Evolutionary conservation across 345 rosid genomes (phyloP).

Genomic region (Eucalyptus curtisii): DNA sequence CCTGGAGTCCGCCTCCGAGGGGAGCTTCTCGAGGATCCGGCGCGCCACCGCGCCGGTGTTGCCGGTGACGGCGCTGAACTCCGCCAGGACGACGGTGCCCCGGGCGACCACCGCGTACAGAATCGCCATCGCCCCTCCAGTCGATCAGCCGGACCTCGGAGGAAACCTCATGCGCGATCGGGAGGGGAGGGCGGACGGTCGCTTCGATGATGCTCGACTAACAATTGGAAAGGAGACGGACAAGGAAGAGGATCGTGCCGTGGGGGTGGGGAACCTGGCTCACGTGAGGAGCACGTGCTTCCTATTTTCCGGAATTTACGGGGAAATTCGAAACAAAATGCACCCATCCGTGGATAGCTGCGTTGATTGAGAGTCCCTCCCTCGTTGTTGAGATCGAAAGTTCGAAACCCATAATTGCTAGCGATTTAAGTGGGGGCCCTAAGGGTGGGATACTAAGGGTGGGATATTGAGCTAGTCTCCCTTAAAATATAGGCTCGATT

Average conservation of each 20-base stretch:
- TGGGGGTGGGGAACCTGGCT: not conserved
- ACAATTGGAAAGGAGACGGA: not conserved
- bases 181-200: not conserved
- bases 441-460: too few species aligned
- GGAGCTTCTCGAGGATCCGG: constrained; percentile 86
- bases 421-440: too few species aligned
- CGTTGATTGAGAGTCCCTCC: too few species aligned
- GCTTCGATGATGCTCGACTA: not conserved
- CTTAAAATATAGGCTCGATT: too few species aligned
- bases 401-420: too few species aligned
- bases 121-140: constrained; percentile 51
- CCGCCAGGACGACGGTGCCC: constrained; percentile 87
- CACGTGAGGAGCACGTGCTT: not conserved
- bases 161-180: not conserved
- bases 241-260: not conserved
- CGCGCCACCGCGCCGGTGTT: constrained; percentile 84
- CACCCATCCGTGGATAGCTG: too few species aligned
- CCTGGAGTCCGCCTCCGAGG: constrained; percentile 52
- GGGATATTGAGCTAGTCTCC: too few species aligned
- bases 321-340: not conserved
- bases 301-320: not conserved
- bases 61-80: constrained; percentile 95
- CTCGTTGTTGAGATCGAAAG: too few species aligned
- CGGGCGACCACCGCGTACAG: constrained; percentile 86
- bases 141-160: not conserved